Base-by-base conservation (phyloP, 352 stramenopile genomes). In the Globisporangium recalcitrans region DNA sequence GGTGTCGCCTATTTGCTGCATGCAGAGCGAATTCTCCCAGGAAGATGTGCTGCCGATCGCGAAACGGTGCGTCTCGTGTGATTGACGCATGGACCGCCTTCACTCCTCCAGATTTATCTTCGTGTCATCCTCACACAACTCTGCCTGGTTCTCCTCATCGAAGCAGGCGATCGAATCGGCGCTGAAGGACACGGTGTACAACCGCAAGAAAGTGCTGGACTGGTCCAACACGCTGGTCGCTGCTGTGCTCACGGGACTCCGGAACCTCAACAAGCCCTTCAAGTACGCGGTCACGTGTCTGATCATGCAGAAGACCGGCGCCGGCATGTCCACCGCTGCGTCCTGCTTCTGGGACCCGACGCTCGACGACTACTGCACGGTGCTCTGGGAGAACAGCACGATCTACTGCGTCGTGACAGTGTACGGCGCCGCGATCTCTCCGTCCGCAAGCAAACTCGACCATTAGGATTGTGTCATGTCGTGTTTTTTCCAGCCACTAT, bases 181-280 rank as follows among this genome's bases (percentile, higher is more conserved):
- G 22, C 64, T 93, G 13, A 93, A 93, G 51, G 84, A 91, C 67
- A 88, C 82, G 0, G 80, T 91, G 38, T 93, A 93, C 74, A 93
- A 90, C 60, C 73, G 82, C 64, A 93, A 93, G 63, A 93, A 93
- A 42, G 84, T 91, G 31, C 74, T 91, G 53, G 84, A 93, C 69
- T 93, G 84, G 84, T 88, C 80, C 61, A 93, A 93, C 56, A 80
- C 84, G 36, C 73, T 93, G 26, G 84, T 93, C 44, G 84, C 84
- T 1, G 69, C 77, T n/a, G 84, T 93, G 36, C 77, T 93, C 58
- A 88, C 78, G 26, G 84, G 82, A 0, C 72, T 93, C 38, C 84
- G 91, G 71, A 91, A 90, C 69, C 78, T 93, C 71, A 93, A 91
- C 73, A 93, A 93, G 52, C 84, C 84, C 3, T 90, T 93, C 72